These are phyloP conservation scores for Megacollybia platyphylla DNA, from an alignment of 1,284 basidiomycete species.

Conservation along the genomic window DNA sequence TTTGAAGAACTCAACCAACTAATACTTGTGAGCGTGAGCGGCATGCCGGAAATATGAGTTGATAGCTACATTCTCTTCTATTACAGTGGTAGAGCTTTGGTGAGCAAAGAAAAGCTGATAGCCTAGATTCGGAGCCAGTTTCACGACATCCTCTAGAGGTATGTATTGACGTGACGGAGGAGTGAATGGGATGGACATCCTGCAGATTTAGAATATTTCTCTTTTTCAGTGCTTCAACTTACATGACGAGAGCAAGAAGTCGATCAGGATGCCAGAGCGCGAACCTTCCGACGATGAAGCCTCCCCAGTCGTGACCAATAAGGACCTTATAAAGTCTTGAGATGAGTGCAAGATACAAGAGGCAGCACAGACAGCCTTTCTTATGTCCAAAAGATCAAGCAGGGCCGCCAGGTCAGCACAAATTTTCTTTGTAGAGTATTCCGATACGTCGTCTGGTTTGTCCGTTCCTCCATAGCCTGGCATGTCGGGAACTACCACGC, in stretches of 20 bases:
- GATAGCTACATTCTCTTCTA: slow-evolving; percentile 35
- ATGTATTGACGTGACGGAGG: slow-evolving; percentile 38
- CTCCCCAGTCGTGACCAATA: slow-evolving; percentile 67
- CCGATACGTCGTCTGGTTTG: slow-evolving; percentile 38
- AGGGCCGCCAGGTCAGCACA: slow-evolving; percentile 51
- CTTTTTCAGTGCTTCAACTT: slow-evolving; percentile 11
- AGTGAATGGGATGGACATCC: slow-evolving; percentile 48
- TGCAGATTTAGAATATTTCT: slow-evolving; percentile 11
- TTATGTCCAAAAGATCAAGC: slow-evolving; percentile 38
- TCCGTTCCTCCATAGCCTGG: slow-evolving; percentile 59
- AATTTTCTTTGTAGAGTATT: slow-evolving; percentile 49
- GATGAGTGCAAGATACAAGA: slow-evolving; percentile 2
- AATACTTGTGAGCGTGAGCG: neutral
- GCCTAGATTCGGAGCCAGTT: slow-evolving; percentile 37
- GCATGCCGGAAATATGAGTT: neutral
- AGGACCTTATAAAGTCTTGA: slow-evolving; percentile 28
- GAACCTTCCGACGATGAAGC: slow-evolving; percentile 44
- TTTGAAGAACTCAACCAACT: neutral
- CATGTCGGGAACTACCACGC: slow-evolving; percentile 56
- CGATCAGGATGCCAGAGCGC: slow-evolving; percentile 56
- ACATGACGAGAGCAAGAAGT: slow-evolving; percentile 44
- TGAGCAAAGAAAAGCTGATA: slow-evolving; percentile 56
- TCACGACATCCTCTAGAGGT: slow-evolving; percentile 34
- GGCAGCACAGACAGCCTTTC: slow-evolving; percentile 31
- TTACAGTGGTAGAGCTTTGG: slow-evolving; percentile 29